Evolutionary conservation across 176 grass and related monocot genomes (phyloP).

Genomic region (Oryza rufipogon): DNA sequence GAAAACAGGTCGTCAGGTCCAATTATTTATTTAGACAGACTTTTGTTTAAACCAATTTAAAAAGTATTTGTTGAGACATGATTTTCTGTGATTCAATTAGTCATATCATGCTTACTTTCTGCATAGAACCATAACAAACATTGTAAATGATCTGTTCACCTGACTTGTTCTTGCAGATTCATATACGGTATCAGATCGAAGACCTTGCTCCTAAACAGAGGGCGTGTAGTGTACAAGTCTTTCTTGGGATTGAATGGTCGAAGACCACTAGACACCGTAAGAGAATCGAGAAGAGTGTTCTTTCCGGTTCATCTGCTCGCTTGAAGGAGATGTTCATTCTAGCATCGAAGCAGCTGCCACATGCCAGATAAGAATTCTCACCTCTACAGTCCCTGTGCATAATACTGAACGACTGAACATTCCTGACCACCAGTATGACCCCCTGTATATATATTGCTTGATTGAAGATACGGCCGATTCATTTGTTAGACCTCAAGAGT

Average conservation of each 20-base stretch:
- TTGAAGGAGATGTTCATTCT: slow-evolving; percentile 77
- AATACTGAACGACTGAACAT: slow-evolving; percentile 30
- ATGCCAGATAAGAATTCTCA: slow-evolving; percentile 36
- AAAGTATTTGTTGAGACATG: not conserved
- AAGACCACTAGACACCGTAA: slow-evolving; percentile 81
- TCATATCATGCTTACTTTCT: not conserved
- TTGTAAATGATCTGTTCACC: slow-evolving; percentile 22
- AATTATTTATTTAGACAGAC: not conserved
- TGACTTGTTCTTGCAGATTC: slow-evolving; percentile 56
- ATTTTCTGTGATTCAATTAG: not conserved
- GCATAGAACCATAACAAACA: slow-evolving; percentile 9
- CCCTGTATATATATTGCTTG: slow-evolving; percentile 41
- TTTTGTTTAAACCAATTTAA: not conserved
- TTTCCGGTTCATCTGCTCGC: slow-evolving; percentile 73
- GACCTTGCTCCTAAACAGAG: slow-evolving; percentile 70
- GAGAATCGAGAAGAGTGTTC: slow-evolving; percentile 81
- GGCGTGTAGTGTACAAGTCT: slow-evolving; percentile 70
- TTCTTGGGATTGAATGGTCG: slow-evolving; percentile 82
- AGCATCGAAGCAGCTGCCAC: slow-evolving; percentile 53
- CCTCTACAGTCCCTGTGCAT: slow-evolving; percentile 33
- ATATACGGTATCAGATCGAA: slow-evolving; percentile 79
- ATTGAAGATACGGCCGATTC: slow-evolving; percentile 27
- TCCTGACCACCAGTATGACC: not conserved
- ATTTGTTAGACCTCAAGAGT: slow-evolving; percentile 27
- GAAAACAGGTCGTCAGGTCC: not conserved